A percentile compares a stretch with the other conserved stretches of the same genome.
These are phyloP conservation scores for Rossbeevera mucosa DNA, from an alignment of 768 basidiomycete species.

Conservation along the genomic window DNA sequence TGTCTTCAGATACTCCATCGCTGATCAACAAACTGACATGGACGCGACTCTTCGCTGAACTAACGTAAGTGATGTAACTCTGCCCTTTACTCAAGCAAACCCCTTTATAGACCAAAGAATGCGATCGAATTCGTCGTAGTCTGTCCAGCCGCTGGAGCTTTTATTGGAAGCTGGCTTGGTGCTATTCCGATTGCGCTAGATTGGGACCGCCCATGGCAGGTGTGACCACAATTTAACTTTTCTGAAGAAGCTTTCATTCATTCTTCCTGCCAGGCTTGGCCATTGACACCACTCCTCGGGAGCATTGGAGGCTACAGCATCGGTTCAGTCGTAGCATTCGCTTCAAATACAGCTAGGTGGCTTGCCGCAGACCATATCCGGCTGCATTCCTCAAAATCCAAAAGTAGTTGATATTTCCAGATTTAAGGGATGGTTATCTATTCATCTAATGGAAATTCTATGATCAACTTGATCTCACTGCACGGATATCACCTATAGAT, in stretches of 20 bases:
- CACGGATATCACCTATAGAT: slow-evolving; percentile 77
- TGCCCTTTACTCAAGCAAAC: neutral
- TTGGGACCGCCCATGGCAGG: slow-evolving; percentile 99
- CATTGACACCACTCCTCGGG: slow-evolving; percentile 71
- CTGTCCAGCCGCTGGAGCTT: slow-evolving; percentile 69
- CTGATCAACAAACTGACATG: slow-evolving; percentile 60
- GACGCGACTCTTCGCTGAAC: slow-evolving; percentile 76
- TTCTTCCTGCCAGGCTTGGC: slow-evolving; percentile 63
- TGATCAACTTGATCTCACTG: slow-evolving; percentile 22
- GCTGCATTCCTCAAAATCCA: slow-evolving; percentile 20
- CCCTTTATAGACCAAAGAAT: slow-evolving; percentile 44
- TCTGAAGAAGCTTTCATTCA: neutral
- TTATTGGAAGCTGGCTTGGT: slow-evolving; percentile 78
- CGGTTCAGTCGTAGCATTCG: slow-evolving; percentile 54
- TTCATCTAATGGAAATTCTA: slow-evolving; percentile 8
- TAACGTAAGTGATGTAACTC: slow-evolving; percentile 54
- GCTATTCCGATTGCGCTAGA: slow-evolving; percentile 85
- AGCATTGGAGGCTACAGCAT: slow-evolving; percentile 64
- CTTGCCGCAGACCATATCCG: slow-evolving; percentile 39
- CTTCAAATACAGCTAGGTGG: slow-evolving; percentile 35
- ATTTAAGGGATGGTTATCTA: slow-evolving; percentile 1
- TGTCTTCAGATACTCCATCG: slow-evolving; percentile 39
- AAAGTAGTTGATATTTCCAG: slow-evolving; percentile 17
- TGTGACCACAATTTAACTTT: slow-evolving; percentile 32
- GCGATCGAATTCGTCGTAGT: slow-evolving; percentile 73